Base-by-base conservation (phyloP, 306 rosid species). In the Acacia acuminata region DNA sequence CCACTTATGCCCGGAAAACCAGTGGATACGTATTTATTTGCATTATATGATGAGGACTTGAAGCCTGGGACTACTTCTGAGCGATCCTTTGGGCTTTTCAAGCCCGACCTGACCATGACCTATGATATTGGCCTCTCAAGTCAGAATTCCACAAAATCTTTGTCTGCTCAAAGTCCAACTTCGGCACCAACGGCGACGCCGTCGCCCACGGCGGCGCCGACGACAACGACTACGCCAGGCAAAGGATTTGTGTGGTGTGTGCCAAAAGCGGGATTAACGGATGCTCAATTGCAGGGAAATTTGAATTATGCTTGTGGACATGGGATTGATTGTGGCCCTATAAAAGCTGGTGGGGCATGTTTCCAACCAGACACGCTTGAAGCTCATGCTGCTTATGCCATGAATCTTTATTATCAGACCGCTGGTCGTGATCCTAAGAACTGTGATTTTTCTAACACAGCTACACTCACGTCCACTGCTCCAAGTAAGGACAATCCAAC, bases 1-100 rank as follows among this genome's bases (percentile, higher is more conserved):
- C 99, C 99, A 32, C 73, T 96, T 88, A 92, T 94, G 98, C 99
- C 97, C 0, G 98, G 98, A 24, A 96, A 91, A 80, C 90, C 99
- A 4, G 97, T 92, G 36, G 99, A 96, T 71, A 94, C 99, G 0
- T 96, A 96, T 82, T 80, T 96, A 27, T 96, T 96, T 80, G 99
- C 99, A 0, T 84, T 96, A 0, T 96, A 96, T 12, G 99, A 96
- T 13, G 99, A 96, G 85, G 88, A 96, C 77, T 90, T 96, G 90
- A 96, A 96, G 73, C 97, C 98, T 0, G 99, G 99, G 7, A 85
- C 94, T n/a, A 71, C 86, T 68, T 96, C 99, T 19, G 99, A 96
- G 81, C 76, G 94, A 83, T 84, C 99, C 10, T 96, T 96, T 72
- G 99, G 99, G 7, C 91, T 96, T 17, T 96, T 73, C 88, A 96